A percentile compares a stretch with the other conserved stretches of the same genome.
These are phyloP conservation scores for Geranomyces michiganensis DNA, from an alignment of 192 early-diverging fungal species.

Conservation along the genomic window DNA sequence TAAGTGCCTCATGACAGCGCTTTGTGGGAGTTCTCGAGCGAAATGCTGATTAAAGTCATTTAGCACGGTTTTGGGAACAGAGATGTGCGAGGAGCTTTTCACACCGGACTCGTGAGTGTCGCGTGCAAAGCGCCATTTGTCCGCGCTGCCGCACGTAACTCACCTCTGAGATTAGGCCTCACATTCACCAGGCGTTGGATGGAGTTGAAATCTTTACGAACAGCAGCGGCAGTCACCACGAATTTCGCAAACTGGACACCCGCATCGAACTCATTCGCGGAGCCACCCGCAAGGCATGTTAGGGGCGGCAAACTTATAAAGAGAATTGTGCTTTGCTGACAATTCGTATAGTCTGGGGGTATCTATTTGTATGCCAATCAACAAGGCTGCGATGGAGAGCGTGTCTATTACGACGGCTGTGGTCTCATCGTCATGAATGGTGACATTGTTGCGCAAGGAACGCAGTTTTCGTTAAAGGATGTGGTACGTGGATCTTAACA, in stretches of 20 bases:
- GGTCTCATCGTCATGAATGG: conserved; percentile 91
- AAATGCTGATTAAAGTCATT: no score
- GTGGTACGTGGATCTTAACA: conserved; percentile 60
- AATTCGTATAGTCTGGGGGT: conserved; percentile 74
- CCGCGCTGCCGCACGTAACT: neutral
- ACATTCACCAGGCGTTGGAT: conserved; percentile 89
- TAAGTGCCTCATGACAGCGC: conserved; percentile 12
- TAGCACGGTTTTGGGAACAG: conserved; percentile 84
- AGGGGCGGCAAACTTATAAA: conserved; percentile 8
- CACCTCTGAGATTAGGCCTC: conserved; percentile 66
- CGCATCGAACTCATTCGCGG: conserved; percentile 87
- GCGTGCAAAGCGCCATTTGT: conserved; percentile 39
- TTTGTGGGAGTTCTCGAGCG: no score
- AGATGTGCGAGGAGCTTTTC: conserved; percentile 98
- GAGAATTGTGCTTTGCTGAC: conserved; percentile 2
- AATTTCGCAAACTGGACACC: conserved; percentile 86
- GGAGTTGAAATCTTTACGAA: conserved; percentile 98
- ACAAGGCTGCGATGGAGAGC: conserved; percentile 96
- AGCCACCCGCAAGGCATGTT: conserved; percentile 80
- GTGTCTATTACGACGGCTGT: conserved; percentile 96
- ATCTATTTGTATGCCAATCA: conserved; percentile 97
- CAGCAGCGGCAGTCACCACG: conserved; percentile 95
- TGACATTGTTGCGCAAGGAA: conserved; percentile 80
- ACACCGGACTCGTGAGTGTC: conserved; percentile 67
- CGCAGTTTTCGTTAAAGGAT: conserved; percentile 91